phyloP scores from a whole-genome alignment of 257 asterid genomes.

The Solanum arcanum region DNA sequence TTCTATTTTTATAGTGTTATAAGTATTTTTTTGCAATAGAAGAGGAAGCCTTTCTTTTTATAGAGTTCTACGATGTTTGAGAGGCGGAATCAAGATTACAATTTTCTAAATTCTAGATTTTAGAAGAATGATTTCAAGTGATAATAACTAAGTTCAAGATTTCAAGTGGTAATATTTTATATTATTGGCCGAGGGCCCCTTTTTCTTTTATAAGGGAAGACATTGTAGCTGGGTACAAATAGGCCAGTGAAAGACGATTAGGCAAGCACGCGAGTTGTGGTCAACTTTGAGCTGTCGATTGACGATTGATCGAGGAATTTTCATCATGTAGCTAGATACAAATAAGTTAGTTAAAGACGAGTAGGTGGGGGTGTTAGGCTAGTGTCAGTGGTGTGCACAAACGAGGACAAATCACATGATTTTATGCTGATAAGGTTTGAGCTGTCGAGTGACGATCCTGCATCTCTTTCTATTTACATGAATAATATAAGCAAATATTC shows the following conservation, averaged over 20 bases:
- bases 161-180: no score
- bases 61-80: neutral
- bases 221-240: neutral
- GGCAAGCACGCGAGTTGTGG: neutral
- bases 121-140: no score
- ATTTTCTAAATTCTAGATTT: no score
- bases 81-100: no score
- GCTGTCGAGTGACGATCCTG: no score
- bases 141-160: no score
- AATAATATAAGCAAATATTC: no score
- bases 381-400: neutral
- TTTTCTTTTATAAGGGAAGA: neutral
- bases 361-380: neutral
- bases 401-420: no score
- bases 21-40: neutral
- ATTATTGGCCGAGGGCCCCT: neutral
- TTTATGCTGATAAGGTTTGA: no score
- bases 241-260: neutral
- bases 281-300: no score
- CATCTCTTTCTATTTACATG: no score
- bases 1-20: neutral
- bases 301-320: no score
- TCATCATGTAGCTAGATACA: neutral
- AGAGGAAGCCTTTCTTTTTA: neutral
- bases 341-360: neutral